Percentiles rank a stretch among this genome's conserved stretches.
phyloP scores from a whole-genome alignment of 2,329 filamentous ascomycete species.

The Pseudogymnoascus sp. region DNA sequence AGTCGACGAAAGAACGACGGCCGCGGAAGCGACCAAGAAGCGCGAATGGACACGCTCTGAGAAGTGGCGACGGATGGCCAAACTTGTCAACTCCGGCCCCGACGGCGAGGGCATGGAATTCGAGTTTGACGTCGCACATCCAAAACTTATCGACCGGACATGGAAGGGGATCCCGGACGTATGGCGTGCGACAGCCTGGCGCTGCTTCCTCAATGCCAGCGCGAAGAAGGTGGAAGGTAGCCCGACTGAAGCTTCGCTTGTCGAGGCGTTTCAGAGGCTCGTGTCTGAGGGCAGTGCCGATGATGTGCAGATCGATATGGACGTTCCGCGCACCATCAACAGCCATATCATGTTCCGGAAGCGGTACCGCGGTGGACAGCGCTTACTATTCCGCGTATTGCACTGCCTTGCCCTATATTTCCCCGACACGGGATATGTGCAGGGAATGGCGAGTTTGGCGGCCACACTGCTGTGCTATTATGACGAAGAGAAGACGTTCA shows the following conservation, averaged over 20 bases:
- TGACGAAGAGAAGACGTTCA: slow-evolving; percentile 87
- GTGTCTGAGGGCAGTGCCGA: slow-evolving; percentile 72
- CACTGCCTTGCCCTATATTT: slow-evolving; percentile 89
- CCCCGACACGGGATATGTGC: slow-evolving; percentile 86
- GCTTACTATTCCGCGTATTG: slow-evolving; percentile 83
- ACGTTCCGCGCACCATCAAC: slow-evolving; percentile 90
- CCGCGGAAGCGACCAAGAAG: slow-evolving; percentile 48
- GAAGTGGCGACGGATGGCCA: slow-evolving; percentile 62
- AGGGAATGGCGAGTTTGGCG: slow-evolving; percentile 92
- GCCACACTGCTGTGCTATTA: slow-evolving; percentile 94
- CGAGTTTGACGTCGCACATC: slow-evolving; percentile 72
- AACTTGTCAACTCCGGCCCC: slow-evolving; percentile 31
- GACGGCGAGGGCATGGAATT: slow-evolving; percentile 53
- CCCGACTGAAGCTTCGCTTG: slow-evolving; percentile 58
- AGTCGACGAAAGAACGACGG: slow-evolving; percentile 44
- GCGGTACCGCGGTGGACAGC: slow-evolving; percentile 85
- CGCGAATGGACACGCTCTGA: slow-evolving; percentile 57
- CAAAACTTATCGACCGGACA: slow-evolving; percentile 82
- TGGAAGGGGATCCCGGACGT: slow-evolving; percentile 98
- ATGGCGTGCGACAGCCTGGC: slow-evolving; percentile 91
- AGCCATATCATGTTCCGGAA: slow-evolving; percentile 95
- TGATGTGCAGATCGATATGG: slow-evolving; percentile 93
- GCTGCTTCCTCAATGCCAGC: slow-evolving; percentile 76
- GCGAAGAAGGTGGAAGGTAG: slow-evolving; percentile 56
- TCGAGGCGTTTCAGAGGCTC: slow-evolving; percentile 62